Percentiles rank a stretch among this genome's conserved stretches.
phyloP scores from a whole-genome alignment of 164 flowering plant genomes.

The Umbellularia californica region DNA sequence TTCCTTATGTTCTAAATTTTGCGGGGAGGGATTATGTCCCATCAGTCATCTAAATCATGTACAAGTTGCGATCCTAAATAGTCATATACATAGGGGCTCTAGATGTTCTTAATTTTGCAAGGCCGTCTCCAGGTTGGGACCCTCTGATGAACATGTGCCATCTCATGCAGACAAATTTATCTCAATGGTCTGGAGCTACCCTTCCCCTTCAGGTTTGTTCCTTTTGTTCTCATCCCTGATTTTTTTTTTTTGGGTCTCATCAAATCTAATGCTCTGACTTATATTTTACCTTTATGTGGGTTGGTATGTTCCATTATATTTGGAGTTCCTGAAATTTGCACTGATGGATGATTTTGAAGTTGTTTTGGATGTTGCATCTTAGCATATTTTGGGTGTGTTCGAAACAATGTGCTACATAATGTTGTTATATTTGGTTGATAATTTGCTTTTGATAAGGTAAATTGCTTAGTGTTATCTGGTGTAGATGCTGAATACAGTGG shows the following conservation, averaged over 20 bases:
- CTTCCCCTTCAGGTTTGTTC: constrained; percentile 91
- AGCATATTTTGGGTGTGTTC: no score
- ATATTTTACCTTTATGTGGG: background rate
- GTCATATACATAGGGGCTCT: constrained; percentile 16
- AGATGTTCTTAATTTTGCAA: constrained; percentile 24
- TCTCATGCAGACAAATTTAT: constrained; percentile 83
- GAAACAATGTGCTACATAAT: no score
- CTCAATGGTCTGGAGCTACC: constrained; percentile 99
- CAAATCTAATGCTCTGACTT: background rate
- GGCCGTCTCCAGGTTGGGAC: constrained; percentile 32
- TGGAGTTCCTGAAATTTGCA: background rate
- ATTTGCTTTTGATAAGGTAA: no score
- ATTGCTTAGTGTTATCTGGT: no score
- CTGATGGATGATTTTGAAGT: background rate
- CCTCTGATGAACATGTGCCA: constrained; percentile 31
- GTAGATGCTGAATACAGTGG: no score
- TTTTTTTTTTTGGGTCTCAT: background rate
- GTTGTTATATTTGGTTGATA: no score
- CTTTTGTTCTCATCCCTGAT: background rate
- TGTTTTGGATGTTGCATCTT: no score
- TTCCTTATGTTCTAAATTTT: constrained; percentile 1
- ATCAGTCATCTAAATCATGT: background rate
- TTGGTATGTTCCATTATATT: background rate
- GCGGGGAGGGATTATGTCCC: background rate
- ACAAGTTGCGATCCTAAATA: background rate